Percentiles rank a stretch among this genome's conserved stretches.
Evolutionary conservation across 2,329 filamentous ascomycete species (phyloP).

Genomic region (Claviceps capensis): DNA sequence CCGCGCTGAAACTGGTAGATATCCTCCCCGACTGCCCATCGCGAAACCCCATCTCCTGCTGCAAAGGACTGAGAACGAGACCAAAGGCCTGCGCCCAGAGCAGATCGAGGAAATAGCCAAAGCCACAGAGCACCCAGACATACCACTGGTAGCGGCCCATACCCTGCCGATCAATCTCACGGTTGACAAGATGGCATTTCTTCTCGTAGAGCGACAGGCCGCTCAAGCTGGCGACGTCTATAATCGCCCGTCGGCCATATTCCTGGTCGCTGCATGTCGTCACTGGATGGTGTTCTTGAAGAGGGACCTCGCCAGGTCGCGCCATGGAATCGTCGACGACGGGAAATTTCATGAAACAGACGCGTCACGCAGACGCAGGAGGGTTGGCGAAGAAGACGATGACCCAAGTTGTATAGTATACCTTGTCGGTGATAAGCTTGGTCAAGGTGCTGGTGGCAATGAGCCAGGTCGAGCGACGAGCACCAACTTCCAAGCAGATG

Average conservation of each 20-base stretch:
- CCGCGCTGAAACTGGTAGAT: conserved; percentile 39
- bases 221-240: conserved; percentile 9
- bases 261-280: neutral
- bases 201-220: conserved; percentile 18
- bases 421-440: too few relatives aligned
- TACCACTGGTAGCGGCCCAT: conserved; percentile 41
- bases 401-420: too few relatives aligned
- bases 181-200: conserved; percentile 22
- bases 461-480: too few relatives aligned
- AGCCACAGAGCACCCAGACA: conserved; percentile 37
- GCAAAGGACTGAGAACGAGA: conserved; percentile 36
- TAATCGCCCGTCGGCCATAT: neutral
- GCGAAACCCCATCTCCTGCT: conserved; percentile 42
- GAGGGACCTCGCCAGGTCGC: too few relatives aligned
- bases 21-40: conserved; percentile 28
- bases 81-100: conserved; percentile 46
- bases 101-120: conserved; percentile 41
- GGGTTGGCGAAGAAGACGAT: too few relatives aligned
- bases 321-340: too few relatives aligned
- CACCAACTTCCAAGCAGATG: too few relatives aligned
- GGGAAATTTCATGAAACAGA: too few relatives aligned
- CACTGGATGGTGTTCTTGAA: neutral
- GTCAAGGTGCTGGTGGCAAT: too few relatives aligned
- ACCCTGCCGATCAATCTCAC: conserved; percentile 36
- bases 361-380: too few relatives aligned